Base-by-base conservation (phyloP, 345 rosid species). In the Eucalyptus pauciflora region DNA sequence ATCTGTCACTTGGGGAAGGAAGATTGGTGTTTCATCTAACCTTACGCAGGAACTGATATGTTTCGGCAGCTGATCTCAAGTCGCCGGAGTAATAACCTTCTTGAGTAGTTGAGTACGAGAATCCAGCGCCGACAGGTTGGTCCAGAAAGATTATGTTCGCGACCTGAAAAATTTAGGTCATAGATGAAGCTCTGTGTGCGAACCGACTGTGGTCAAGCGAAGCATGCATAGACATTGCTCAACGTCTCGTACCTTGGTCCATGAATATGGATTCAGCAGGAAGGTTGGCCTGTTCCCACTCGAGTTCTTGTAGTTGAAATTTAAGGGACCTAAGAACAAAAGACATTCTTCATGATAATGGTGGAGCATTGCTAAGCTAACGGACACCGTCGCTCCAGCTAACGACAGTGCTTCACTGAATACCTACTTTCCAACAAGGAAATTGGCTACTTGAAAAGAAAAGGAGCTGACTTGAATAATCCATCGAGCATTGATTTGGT, bases 71-170 rank as follows among this genome's bases (percentile, higher is more conserved):
- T 22, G 88, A 67, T 20, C 43, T 29, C 17, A 91, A 87, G 52
- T 92, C 94, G 37, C 69, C 86, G 6, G 29, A 17, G 8, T 87
- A 6, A 45, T 90, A 89, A 3, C 87, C 91, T 67, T 86, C 43
- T 88, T 48, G 86, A 15, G 88, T 91, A 2, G 86, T 93, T 13
- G 94, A 90, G 69, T 91, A 93, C 1, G 92, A 93, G 87, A 93
- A 92, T 50, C 93, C 94, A 16, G 95, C 86, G 3, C 95, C 95
- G 11, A 88, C 92, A 2, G 95, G 95, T 49, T 91, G 85, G 71
- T 92, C 94, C 86, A 93, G 46, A 48, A 92, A 93, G 51, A 93
- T 89, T 6, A 93, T 86, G 33, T 87, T 93, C 11, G 93, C 90
- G 80, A 91, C 91, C 94, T 91, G 80, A 18, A 37, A 18, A 76